Evolutionary conservation across 805 yeast genomes (phyloP), one percentile per base, ranked within the genome.

Genomic region (Candida manassasensis): DNA sequence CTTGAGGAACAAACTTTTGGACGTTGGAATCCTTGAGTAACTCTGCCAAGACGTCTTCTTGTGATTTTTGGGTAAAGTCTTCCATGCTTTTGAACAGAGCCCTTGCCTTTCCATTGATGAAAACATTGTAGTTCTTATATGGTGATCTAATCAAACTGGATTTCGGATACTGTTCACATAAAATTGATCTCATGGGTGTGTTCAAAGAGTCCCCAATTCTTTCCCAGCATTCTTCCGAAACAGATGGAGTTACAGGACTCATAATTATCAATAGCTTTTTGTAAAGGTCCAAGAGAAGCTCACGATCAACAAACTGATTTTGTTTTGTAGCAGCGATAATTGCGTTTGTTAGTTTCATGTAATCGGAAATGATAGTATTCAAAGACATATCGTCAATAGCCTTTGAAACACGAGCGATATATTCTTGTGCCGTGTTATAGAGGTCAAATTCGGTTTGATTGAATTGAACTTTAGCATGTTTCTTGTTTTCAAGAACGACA

Each of bases 301-400:
- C 61, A 0, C 55, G 42, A 27, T 61, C 55, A 7, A 76, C 59
- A 1, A 27, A 15, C 4, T 53, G 43, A 1, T 58, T 47, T 5
- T 60, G 50, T 24, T 69, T 68, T 3, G 65, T 28, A 0, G 73
- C 69, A 2, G 53, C 43, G 2, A 55, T 49, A 12, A 84, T 47
- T 2, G 66, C 45, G 47, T 79, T 60, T 7, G 8, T 82, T 33
- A 81, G 55, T 50, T 88, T 93, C 96, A 88, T 90, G 50, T 78
- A 83, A 52, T 88, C 94, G 0, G 97, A 85, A 16, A 93, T 75
- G 2, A 87, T 79, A 0, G 96, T 89, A 56, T 93, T 90, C 53
- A 90, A 64, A 0, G 88, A 69, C 18, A 83, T 59, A 0, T 75
- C 71, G 15, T 67, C 75, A 37, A 85, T 74, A 0, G 96, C 77